Evolutionary conservation across 1,139 yeast genomes (phyloP).

Genomic region (Kodamaea ohmeri): DNA sequence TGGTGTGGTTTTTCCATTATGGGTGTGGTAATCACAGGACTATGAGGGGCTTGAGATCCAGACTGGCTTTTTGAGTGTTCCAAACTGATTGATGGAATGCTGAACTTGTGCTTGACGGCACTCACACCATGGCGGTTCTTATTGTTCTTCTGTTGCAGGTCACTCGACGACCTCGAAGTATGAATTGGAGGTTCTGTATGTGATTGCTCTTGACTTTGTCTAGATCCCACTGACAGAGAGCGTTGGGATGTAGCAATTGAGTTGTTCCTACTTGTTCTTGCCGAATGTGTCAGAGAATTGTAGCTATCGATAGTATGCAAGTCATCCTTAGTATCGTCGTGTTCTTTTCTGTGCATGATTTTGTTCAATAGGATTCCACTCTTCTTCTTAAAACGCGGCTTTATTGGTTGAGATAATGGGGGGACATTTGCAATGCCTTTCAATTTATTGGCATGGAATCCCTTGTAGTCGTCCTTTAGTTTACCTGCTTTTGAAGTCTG

Average conservation of each 20-base stretch:
- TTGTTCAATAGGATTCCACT: conserved; percentile 47
- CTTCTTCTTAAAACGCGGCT: conserved; percentile 47
- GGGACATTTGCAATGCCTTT: conserved; percentile 37
- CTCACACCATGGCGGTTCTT: conserved; percentile 21
- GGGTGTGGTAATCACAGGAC: conserved; percentile 11
- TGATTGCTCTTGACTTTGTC: conserved; percentile 4
- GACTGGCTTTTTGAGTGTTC: conserved; percentile 22
- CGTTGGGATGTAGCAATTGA: conserved; percentile 13
- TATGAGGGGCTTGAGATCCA: conserved; percentile 4
- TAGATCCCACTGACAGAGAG: conserved; percentile 12
- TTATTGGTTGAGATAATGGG: conserved; percentile 50
- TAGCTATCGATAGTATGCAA: conserved; percentile 4
- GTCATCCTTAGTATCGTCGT: conserved; percentile 17
- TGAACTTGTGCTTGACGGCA: conserved; percentile 23
- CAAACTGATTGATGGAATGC: conserved; percentile 36
- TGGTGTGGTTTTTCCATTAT: conserved; percentile 4
- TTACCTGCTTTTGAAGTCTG: conserved; percentile 6
- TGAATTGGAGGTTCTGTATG: conserved; percentile 3
- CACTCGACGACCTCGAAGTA: conserved; percentile 7
- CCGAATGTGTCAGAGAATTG: conserved; percentile 4
- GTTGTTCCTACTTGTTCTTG: conserved; percentile 14
- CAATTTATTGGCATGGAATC: conserved; percentile 45
- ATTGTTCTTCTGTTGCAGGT: conserved; percentile 10
- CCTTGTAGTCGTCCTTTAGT: conserved; percentile 39
- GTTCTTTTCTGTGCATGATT: conserved; percentile 45